A percentile compares a stretch with the other conserved stretches of the same genome.
These are phyloP conservation scores for Globisporangium alternatum DNA, from an alignment of 352 stramenopile species.

Conservation along the genomic window DNA sequence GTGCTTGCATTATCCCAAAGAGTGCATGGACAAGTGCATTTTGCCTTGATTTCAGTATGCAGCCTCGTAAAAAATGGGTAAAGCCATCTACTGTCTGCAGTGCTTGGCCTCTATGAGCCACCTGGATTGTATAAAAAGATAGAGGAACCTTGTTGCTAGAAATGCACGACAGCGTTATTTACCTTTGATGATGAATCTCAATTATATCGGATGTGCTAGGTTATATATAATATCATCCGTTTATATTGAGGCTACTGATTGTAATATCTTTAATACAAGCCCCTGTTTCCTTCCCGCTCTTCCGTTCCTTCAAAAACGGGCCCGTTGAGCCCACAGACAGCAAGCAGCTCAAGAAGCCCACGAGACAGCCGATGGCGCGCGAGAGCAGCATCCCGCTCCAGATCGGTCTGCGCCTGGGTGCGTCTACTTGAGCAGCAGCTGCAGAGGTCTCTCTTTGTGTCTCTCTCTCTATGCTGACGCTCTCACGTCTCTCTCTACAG, in stretches of 20 bases:
- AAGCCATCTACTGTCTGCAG: too few species aligned
- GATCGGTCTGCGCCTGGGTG: constrained; percentile 67
- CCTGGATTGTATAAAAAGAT: not conserved
- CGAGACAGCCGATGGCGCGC: constrained; percentile 20
- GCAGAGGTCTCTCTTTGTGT: not conserved
- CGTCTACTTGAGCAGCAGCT: constrained; percentile 14
- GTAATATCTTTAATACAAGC: not conserved
- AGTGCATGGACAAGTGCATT: not conserved
- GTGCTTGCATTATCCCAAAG: not conserved
- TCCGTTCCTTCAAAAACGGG: constrained; percentile 4
- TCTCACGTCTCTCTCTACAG: constrained; percentile 17
- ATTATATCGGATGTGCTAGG: not conserved
- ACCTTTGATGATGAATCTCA: not conserved
- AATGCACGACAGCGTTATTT: not conserved
- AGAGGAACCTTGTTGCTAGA: not conserved
- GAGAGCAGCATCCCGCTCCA: constrained; percentile 50
- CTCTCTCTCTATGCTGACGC: not conserved
- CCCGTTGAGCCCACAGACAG: not conserved
- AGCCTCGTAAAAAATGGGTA: not conserved
- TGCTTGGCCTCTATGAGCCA: not conserved
- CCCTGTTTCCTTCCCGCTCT: not conserved
- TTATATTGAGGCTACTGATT: not conserved
- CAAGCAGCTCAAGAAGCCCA: constrained; percentile 2
- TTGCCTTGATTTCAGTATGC: not conserved
- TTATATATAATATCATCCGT: not conserved